Conservation (phyloP, 192 early-diverging fungal species). For the Mycoemilia scoparia region DNA sequence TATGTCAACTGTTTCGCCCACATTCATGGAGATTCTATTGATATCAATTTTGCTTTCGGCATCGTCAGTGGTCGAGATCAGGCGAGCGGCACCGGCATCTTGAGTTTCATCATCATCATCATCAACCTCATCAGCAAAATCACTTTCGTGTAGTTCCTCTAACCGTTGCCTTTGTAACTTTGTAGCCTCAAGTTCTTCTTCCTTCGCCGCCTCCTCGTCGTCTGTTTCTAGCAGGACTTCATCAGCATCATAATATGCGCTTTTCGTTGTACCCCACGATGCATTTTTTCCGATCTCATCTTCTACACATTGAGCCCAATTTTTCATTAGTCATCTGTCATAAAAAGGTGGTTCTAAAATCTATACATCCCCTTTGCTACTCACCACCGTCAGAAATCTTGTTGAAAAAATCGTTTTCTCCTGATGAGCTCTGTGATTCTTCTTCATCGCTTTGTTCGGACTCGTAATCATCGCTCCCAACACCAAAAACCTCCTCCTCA, state of each 20-base stretch:
- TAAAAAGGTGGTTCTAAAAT: too few species aligned
- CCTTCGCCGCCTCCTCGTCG: slow-evolving; percentile 44
- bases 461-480: slow-evolving; percentile 33
- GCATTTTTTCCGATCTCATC: slow-evolving; percentile 30
- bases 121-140: slow-evolving; percentile 60
- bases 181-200: slow-evolving; percentile 77
- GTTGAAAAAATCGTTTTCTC: slow-evolving; percentile 11
- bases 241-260: slow-evolving; percentile 74
- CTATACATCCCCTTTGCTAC: slow-evolving; percentile 4
- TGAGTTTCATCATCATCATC: slow-evolving; percentile 3
- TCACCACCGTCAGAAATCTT: slow-evolving; percentile 12
- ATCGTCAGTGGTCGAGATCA: slow-evolving; percentile 12
- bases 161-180: slow-evolving; percentile 66
- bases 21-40: slow-evolving; percentile 6
- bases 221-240: slow-evolving; percentile 55
- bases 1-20: slow-evolving; percentile 10
- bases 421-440: slow-evolving; percentile 21
- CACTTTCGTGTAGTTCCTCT: slow-evolving; percentile 62
- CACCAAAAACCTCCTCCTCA: slow-evolving; percentile 60
- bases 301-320: not conserved
- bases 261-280: slow-evolving; percentile 62
- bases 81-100: slow-evolving; percentile 4
- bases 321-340: slow-evolving; percentile 4
- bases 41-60: slow-evolving; percentile 9
- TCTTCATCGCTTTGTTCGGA: slow-evolving; percentile 30